Conservation (phyloP, 805 yeast genomes). For the Wickerhamiella bombiphila region DNA sequence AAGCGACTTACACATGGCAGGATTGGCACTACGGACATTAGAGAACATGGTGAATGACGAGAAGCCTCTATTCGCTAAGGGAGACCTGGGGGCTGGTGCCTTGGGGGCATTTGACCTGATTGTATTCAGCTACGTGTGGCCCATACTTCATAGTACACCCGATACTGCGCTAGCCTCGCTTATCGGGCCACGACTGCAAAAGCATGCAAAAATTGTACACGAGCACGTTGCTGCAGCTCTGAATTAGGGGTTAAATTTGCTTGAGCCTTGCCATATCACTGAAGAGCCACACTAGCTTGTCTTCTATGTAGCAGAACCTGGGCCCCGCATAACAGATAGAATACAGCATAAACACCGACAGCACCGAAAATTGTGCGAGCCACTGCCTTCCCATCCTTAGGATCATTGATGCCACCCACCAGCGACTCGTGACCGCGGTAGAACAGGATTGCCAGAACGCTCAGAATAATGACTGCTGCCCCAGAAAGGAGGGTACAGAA, state of each 20-base stretch:
- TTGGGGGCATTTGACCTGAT: constrained; percentile 13
- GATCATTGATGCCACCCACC: constrained; percentile 85
- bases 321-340: constrained; percentile 81
- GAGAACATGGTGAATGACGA: constrained; percentile 1
- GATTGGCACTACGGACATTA: constrained; percentile 4
- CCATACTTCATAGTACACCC: constrained; percentile 10
- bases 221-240: constrained; percentile 1
- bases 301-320: constrained; percentile 56
- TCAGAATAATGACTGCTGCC: constrained; percentile 76
- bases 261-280: neutral
- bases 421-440: constrained; percentile 71
- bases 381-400: constrained; percentile 85
- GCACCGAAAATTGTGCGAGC: constrained; percentile 86
- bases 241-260: neutral
- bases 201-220: constrained; percentile 11
- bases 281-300: constrained; percentile 48
- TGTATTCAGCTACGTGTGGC: constrained; percentile 16
- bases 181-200: constrained; percentile 10
- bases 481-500: constrained; percentile 87
- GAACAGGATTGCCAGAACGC: constrained; percentile 74
- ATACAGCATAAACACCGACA: constrained; percentile 62
- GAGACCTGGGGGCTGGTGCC: constrained; percentile 1
- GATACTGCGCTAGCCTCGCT: constrained; percentile 13
- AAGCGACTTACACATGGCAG: constrained; percentile 9
- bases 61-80: neutral